Base-by-base conservation (phyloP, 345 rosid species). In the Geranium brycei region DNA sequence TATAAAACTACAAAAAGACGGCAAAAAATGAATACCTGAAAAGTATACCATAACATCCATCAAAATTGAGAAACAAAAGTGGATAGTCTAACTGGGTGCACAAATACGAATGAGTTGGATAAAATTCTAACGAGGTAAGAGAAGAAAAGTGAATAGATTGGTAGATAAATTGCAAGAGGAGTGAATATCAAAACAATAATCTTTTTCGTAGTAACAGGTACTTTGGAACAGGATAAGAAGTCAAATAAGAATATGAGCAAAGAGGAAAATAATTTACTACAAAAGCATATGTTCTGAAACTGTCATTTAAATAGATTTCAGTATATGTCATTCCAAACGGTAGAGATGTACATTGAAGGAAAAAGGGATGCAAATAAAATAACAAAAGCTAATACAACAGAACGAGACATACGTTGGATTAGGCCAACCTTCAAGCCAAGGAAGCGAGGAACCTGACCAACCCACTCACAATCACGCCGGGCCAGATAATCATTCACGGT, bases 351-450 rank as follows among this genome's bases (percentile, higher is more conserved):
- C 11, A 38, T 38, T 5, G 47, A 38, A 47, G 3, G 12, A 47
- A 47, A 47, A 8, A 13, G 53, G 53, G 15, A 0, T 2, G 53
- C 53, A 47, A 13, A 47, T 10, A 47, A 47, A 6, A 2, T 11
- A 47, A 47, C 0, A 8, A 47, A 13, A 47, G 53, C 53, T 47
- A 47, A 66, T 55, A 60, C 11, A 55, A 62, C 70, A 70, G 82
- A 73, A 79, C 62, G 80, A 68, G 70, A 86, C 95, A 75, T 86
- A 87, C 95, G 95, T 75, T 92, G 96, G 84, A 92, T 92, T 73
- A 92, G 80, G 82, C 98, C 98, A 84, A 92, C 98, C 87, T 85
- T 89, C 89, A 92, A 71, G 72, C 98, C 98, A 58, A 92, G 96
- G 73, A 92, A 92, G 17, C 98, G 84, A 35, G 95, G 96, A 78